Conservation (phyloP, 495 filamentous ascomycete genomes). For the Trichocladium antarcticum region DNA sequence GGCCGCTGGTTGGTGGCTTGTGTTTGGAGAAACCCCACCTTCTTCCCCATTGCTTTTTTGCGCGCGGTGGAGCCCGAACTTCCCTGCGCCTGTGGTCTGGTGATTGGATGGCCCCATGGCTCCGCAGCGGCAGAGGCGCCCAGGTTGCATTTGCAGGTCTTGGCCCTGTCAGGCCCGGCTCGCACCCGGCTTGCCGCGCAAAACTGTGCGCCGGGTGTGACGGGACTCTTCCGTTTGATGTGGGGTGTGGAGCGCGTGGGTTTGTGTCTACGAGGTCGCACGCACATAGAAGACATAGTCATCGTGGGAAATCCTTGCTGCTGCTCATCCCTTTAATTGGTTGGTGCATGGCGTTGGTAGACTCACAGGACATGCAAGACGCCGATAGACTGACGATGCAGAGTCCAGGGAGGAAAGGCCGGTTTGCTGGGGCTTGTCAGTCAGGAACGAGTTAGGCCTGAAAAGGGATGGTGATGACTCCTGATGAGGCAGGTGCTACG, state of each 20-base stretch:
- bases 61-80: conserved; percentile 6
- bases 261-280: too few relatives aligned
- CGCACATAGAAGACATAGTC: too few relatives aligned
- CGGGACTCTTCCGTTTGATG: too few relatives aligned
- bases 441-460: not conserved
- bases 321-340: too few relatives aligned
- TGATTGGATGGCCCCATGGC: not conserved
- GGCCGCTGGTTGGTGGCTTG: not conserved
- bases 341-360: too few relatives aligned
- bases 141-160: not conserved
- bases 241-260: too few relatives aligned
- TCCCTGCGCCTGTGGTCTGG: not conserved
- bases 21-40: too few relatives aligned
- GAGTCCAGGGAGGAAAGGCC: not conserved
- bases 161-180: not conserved
- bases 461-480: not conserved
- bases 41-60: conserved; percentile 6
- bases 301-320: too few relatives aligned
- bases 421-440: not conserved
- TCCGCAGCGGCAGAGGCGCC: conserved; percentile 9
- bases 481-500: not conserved
- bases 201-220: not conserved
- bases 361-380: too few relatives aligned
- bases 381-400: conserved; percentile 2
- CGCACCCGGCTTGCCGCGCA: too few relatives aligned